These are phyloP conservation scores for Cairneyella variabilis DNA, from an alignment of 495 filamentous ascomycete genomes.

Conservation along the genomic window DNA sequence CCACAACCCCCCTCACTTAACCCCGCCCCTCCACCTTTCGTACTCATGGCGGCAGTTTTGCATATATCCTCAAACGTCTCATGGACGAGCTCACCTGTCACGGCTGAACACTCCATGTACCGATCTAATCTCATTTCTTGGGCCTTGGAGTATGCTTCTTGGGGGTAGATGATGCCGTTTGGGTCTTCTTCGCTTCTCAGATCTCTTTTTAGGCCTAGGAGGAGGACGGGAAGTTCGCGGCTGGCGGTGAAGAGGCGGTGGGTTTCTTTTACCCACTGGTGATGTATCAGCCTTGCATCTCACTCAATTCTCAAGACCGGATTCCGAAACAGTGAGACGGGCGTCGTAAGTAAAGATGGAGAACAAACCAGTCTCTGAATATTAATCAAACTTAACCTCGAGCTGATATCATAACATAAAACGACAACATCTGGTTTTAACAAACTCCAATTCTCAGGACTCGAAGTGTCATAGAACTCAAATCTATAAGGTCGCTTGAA, in stretches of 20 bases:
- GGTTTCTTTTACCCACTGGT: slow-evolving; percentile 70
- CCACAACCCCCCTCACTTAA: slow-evolving; percentile 46
- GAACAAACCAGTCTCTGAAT: slow-evolving; percentile 52
- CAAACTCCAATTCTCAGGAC: slow-evolving; percentile 69
- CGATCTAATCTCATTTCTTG: slow-evolving; percentile 81
- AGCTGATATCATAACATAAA: slow-evolving; percentile 77
- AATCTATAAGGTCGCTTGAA: slow-evolving; percentile 65
- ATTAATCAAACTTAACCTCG: slow-evolving; percentile 59
- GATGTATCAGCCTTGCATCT: no score
- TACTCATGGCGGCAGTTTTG: slow-evolving; percentile 61
- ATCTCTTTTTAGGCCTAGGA: slow-evolving; percentile 82
- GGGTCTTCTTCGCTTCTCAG: slow-evolving; percentile 59
- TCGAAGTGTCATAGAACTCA: slow-evolving; percentile 75
- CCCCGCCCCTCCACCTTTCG: slow-evolving; percentile 41
- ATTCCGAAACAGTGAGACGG: neutral
- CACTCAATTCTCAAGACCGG: no score
- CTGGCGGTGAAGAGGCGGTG: slow-evolving; percentile 58
- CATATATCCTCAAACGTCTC: slow-evolving; percentile 78
- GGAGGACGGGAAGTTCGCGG: slow-evolving; percentile 61
- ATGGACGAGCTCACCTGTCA: slow-evolving; percentile 74
- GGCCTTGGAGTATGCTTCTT: slow-evolving; percentile 69
- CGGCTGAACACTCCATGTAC: slow-evolving; percentile 86
- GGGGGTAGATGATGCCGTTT: slow-evolving; percentile 66
- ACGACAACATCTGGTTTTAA: slow-evolving; percentile 69
- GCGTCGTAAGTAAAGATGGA: neutral